Percentiles rank a stretch among this genome's conserved stretches.
Conservation (phyloP, 1,284 basidiomycete species). For the Malassezia brasiliensis region DNA sequence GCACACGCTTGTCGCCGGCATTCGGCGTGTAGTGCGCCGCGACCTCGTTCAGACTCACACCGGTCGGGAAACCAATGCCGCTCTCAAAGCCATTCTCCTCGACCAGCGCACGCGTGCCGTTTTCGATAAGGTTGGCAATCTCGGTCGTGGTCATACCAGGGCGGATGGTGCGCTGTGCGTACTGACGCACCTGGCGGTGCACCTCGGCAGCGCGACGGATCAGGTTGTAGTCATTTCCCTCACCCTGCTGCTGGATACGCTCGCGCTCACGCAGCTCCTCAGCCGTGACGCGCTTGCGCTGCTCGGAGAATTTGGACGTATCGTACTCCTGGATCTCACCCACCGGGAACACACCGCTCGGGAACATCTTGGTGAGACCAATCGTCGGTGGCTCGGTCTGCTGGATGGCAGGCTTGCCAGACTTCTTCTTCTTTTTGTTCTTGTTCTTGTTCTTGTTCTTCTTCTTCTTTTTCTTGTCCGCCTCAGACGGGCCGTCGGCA, state of each 20-base stretch:
- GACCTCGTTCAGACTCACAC: constrained; percentile 82
- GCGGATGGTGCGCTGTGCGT: constrained; percentile 71
- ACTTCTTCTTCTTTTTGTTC: constrained; percentile 36
- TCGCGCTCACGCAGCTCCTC: constrained; percentile 83
- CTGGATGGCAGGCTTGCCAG: constrained; percentile 19
- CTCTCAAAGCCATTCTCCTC: constrained; percentile 70
- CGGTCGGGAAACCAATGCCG: constrained; percentile 94
- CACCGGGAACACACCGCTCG: constrained; percentile 73
- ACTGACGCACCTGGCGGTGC: constrained; percentile 72
- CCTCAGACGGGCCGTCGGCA: constrained; percentile 17
- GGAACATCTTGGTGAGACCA: constrained; percentile 79
- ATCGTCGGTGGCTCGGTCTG: constrained; percentile 92
- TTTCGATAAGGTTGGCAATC: constrained; percentile 86
- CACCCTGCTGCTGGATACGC: constrained; percentile 49
- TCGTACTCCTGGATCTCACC: constrained; percentile 84
- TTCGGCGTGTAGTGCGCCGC: constrained; percentile 98
- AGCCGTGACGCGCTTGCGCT: constrained; percentile 68
- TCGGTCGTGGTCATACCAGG: constrained; percentile 93
- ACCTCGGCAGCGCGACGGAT: constrained; percentile 88
- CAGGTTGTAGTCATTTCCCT: constrained; percentile 62
- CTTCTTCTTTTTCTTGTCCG: constrained; percentile 71
- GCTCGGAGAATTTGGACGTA: constrained; percentile 52
- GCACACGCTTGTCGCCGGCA: constrained; percentile 80
- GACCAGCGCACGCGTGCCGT: constrained; percentile 63
- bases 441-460: constrained; percentile 57